Evolutionary conservation across 2,329 filamentous ascomycete species (phyloP), one percentile per base, ranked within the genome.

Genomic region (Clarireedia homoeocarpa): DNA sequence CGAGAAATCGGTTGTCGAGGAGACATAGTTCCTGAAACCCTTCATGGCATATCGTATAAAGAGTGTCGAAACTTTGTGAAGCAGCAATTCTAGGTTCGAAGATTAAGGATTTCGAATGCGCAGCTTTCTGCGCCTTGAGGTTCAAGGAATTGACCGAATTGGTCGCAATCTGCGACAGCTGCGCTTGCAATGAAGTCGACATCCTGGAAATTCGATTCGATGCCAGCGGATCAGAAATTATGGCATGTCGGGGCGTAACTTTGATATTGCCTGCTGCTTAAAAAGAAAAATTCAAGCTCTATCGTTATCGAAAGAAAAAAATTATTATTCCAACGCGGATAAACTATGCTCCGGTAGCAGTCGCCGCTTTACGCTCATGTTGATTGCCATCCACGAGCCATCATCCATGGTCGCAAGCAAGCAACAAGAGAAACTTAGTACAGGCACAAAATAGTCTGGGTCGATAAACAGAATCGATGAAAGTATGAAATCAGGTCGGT

Each of bases 41-140:
- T 67, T 95, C 89, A 63, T 84, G 78, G 69, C 92, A 97, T 70
- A 95, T 82, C 56, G 87, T 82, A 71, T 88, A 97, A 57, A 99
- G 80, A 4, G 86, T 88, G 68, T 96, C 89, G 71, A 92, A 96
- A 67, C 86, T 94, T 75, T 99, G 94, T 15, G 84, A 85, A 5
- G 88, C 86, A 51, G 94, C 94, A 64, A 92, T 79, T 68, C 85
- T 83, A 58, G 88, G 81, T 65, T 96, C 91, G 75, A 95, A 99
- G 58, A 99, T 89, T 59, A 99, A 76, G 53, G 94, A 99, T 72
- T 96, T 92, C 62, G 89, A 89, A 74, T 99, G 94, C 61, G 89
- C 84, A 59, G 88, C 83, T 73, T 91, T 92, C 75, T 96, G 91
- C 67, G 91, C 89, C 74, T 95, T 96, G 65, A 96, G 80, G 70